phyloP scores from a whole-genome alignment of 2,329 filamentous ascomycete genomes.

The Aureobasidium sp. region DNA sequence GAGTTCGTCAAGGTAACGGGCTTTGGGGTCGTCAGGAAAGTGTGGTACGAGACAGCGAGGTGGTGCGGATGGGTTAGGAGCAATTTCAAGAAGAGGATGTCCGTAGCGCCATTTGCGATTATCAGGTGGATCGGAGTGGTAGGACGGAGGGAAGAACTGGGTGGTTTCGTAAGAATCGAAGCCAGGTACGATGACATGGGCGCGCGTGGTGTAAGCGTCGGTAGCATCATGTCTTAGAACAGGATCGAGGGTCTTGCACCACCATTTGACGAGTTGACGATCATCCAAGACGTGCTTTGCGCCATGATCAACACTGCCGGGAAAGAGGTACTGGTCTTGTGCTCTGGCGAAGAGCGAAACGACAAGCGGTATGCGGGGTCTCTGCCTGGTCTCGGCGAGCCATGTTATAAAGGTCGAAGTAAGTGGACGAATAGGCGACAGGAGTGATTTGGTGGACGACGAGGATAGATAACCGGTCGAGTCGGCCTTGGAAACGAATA shows the following conservation, averaged over 20 bases:
- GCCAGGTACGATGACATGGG: conserved; percentile 81
- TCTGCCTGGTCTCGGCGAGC: conserved; percentile 60
- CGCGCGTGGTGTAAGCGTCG: conserved; percentile 40
- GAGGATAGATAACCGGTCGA: conserved; percentile 80
- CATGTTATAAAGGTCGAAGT: conserved; percentile 69
- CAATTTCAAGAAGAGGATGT: conserved; percentile 67
- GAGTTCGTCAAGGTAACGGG: conserved; percentile 78
- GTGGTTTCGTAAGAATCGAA: conserved; percentile 73
- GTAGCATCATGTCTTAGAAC: conserved; percentile 44
- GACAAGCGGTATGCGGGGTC: conserved; percentile 61
- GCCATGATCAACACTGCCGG: conserved; percentile 76
- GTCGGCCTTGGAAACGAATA: conserved; percentile 96
- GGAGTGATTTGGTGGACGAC: conserved; percentile 48
- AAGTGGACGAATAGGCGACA: conserved; percentile 68
- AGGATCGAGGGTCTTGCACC: conserved; percentile 81
- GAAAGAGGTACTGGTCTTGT: conserved; percentile 91
- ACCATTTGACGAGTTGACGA: conserved; percentile 86
- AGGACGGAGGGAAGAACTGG: conserved; percentile 63
- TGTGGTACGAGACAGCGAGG: conserved; percentile 79
- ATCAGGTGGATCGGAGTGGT: conserved; percentile 32
- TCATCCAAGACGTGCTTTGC: conserved; percentile 91
- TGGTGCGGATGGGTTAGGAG: conserved; percentile 55
- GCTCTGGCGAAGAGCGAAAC: conserved; percentile 88
- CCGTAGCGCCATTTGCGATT: conserved; percentile 49
- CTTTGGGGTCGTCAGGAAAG: conserved; percentile 93